Evolutionary conservation across 345 rosid genomes (phyloP).

Genomic region (Brassica nigra): DNA sequence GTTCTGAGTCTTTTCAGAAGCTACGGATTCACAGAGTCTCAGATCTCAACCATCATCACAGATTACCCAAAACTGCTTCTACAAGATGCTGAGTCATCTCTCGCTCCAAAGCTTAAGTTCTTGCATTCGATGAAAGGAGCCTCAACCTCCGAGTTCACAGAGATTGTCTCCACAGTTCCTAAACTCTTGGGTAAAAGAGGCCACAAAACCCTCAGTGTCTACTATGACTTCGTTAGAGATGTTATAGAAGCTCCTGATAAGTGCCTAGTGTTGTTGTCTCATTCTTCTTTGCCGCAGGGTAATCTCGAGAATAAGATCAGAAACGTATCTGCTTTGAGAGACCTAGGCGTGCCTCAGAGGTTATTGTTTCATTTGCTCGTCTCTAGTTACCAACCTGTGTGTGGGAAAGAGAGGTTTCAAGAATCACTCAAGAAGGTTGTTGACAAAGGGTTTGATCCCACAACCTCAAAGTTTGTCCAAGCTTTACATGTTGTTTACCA

Average conservation of each 20-base stretch:
- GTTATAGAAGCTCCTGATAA: neutral
- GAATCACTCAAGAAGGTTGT: conserved; percentile 1
- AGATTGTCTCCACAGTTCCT: conserved; percentile 22
- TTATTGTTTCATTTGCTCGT: conserved; percentile 6
- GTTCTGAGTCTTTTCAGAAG: neutral
- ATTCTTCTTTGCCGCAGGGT: neutral
- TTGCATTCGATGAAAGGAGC: conserved; percentile 11
- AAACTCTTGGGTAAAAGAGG: conserved; percentile 7
- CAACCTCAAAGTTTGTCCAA: conserved; percentile 5
- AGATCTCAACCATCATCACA: neutral
- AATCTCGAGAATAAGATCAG: conserved; percentile 2
- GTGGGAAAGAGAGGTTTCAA: neutral
- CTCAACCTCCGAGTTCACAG: conserved; percentile 24
- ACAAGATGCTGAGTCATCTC: neutral
- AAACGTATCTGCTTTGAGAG: conserved; percentile 24
- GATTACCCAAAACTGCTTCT: conserved; percentile 20
- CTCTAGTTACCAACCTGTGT: neutral
- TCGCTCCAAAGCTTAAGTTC: conserved; percentile 30
- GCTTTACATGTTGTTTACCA: conserved; percentile 13
- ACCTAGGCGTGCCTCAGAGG: conserved; percentile 26
- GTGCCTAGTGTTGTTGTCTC: neutral
- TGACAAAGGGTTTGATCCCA: neutral
- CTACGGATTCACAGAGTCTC: conserved; percentile 32
- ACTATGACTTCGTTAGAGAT: conserved; percentile 26
- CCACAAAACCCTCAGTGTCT: neutral